phyloP scores from a whole-genome alignment of 768 basidiomycete species.

The Panellus pusillus region DNA sequence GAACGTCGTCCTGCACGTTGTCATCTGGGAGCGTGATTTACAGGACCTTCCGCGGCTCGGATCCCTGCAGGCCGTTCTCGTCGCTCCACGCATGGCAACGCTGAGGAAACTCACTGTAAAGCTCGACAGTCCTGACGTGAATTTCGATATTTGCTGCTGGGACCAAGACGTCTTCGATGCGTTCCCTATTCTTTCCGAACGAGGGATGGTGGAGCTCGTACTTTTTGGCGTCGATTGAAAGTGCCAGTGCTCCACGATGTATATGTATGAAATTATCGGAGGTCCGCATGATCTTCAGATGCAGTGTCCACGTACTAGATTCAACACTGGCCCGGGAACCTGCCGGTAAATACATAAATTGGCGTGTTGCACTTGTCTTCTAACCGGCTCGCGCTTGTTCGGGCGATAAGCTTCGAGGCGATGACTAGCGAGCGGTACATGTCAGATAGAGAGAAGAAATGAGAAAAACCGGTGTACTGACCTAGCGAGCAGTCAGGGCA shows the following conservation, averaged over 20 bases:
- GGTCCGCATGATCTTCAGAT: no score
- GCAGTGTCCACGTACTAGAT: not conserved
- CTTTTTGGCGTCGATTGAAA: constrained; percentile 2
- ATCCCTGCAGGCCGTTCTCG: not conserved
- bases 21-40: constrained; percentile 11
- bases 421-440: no score
- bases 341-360: no score
- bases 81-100: constrained; percentile 1
- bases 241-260: no score
- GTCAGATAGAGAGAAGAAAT: no score
- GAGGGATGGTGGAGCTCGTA: constrained; percentile 1
- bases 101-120: constrained; percentile 3
- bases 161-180: constrained; percentile 2
- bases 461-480: no score
- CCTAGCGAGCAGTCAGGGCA: no score
- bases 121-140: constrained; percentile 2
- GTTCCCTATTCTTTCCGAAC: not conserved
- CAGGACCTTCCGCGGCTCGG: not conserved
- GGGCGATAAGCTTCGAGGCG: no score
- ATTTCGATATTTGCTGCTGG: constrained; percentile 3
- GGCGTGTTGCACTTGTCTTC: no score
- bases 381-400: no score
- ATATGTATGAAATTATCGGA: no score
- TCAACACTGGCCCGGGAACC: no score
- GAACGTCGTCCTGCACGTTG: constrained; percentile 9